Evolutionary conservation across 1,139 yeast genomes (phyloP), one percentile per base, ranked within the genome.

Genomic region (Sugiyamaella japonica): DNA sequence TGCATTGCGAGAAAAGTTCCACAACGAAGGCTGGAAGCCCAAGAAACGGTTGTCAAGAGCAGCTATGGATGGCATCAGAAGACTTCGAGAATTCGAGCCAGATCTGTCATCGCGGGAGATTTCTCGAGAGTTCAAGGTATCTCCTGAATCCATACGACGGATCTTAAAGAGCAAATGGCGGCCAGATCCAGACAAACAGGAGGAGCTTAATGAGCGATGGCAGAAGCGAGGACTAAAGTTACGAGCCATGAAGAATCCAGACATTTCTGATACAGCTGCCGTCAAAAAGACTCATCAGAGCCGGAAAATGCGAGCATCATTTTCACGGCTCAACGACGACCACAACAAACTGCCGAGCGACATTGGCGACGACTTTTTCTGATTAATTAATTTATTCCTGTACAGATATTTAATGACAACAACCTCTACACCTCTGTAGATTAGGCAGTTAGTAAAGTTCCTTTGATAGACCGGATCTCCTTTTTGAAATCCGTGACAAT

Each of bases 61-160:
- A 45, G 83, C 86, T 15, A 87, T 90, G 78, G 82, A 79, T 17
- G 84, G 83, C 52, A 77, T 91, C 5, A 73, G 88, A 52, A 68
- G 75, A 9, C 66, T 90, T 43, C 84, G 82, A 60, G 71, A 72
- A 29, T 61, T 70, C 45, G 66, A 70, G 62, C 97, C 97, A 0
- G 77, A 80, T 29, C 62, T 88, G 55, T 79, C 79, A 8, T 79
- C 85, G 0, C 73, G 76, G 1, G 86, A 84, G 49, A 70, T 91
- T 15, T 86, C 93, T 0, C 74, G 77, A 37, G 79, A 80, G 65
- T 90, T 86, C 69, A 75, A 79, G 54, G 78, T 89, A 2, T 86
- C 95, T 1, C 95, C 96, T 0, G 96, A 90, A 62, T 89, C 95
- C 0, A 80, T 90, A 1, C 73, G 97, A 56, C 77, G 97, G 58